Evolutionary conservation across 2,329 filamentous ascomycete genomes (phyloP).

Genomic region (Venturia carpophila): DNA sequence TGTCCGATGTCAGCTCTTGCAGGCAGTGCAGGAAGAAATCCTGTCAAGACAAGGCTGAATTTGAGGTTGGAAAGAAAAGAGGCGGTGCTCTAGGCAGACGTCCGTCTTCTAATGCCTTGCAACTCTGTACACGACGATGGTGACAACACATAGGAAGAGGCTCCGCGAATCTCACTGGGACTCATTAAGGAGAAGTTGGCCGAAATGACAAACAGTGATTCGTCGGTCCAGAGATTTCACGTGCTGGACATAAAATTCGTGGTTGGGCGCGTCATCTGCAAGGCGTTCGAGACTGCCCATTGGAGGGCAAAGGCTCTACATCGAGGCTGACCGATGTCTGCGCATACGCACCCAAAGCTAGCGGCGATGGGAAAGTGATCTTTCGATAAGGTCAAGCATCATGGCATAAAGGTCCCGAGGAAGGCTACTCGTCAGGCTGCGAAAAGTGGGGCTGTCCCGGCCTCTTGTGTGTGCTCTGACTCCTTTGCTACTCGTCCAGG

Average conservation of each 20-base stretch:
- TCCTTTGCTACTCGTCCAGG: no score
- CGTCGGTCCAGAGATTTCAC: no score
- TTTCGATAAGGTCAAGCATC: no score
- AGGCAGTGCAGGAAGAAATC: background rate
- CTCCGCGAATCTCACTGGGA: background rate
- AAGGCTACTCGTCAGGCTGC: no score
- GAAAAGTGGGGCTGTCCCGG: no score
- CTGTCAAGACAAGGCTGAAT: background rate
- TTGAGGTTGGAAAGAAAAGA: background rate
- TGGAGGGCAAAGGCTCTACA: background rate
- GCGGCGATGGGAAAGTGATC: no score
- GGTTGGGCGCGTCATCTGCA: constrained; percentile 1
- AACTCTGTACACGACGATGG: background rate
- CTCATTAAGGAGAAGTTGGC: no score
- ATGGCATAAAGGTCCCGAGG: no score
- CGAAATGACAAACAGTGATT: no score
- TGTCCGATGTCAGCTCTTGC: background rate
- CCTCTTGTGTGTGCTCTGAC: no score
- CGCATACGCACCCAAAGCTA: background rate
- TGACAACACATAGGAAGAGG: background rate
- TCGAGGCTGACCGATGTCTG: no score
- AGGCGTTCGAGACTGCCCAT: background rate
- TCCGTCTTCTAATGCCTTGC: background rate
- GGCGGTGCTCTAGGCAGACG: background rate
- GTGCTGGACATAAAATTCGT: background rate